Base-by-base conservation (phyloP, 148 eudicot species). In the Spergularia bocconei region DNA sequence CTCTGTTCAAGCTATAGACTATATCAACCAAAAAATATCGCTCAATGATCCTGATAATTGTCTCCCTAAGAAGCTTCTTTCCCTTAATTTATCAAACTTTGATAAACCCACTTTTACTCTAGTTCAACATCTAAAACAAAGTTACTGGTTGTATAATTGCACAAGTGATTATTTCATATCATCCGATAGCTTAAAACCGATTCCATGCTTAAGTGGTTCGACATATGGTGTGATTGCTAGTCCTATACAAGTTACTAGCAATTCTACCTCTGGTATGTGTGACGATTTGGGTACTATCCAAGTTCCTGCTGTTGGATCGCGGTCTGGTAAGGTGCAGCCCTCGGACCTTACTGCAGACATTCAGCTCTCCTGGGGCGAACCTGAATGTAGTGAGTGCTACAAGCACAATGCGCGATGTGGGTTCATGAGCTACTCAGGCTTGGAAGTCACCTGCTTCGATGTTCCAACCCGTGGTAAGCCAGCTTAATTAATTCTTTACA, bases 351-450 rank as follows among this genome's bases (percentile, higher is more conserved):
- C 57, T 23, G 78, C 77, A 3, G 83, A 79, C 69, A 56, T 89
- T 11, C 64, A 63, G 77, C 81, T 89, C 36, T 71, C 69, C 25
- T 87, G 93, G 93, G 57, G 13, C 5, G 48, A 50, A 8, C 89
- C 91, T 7, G 19, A 33, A 9, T 89, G 93, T 75, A 71, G 75
- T 6, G 70, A 71, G 67, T 89, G 93, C 60, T 84, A 84, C 70
- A 19, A 36, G 5, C 58, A 72, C 20, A 83, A 79, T 17, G 86
- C 85, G 6, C 39, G 48, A 14, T 89, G 90, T 69, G 83, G 84
- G 67, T 73, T 82, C 17, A 75, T 74, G 73, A 70, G 67, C 63
- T 59, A 59, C 20, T 73, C 81, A 0, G 72, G 79, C 59, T 50
- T 47, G 17, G 83, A 79, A 13, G 71, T 79, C 19, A 75, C 57